These are phyloP conservation scores for Stipa capillata DNA, from an alignment of 176 grass and related monocot genomes.

Conservation along the genomic window DNA sequence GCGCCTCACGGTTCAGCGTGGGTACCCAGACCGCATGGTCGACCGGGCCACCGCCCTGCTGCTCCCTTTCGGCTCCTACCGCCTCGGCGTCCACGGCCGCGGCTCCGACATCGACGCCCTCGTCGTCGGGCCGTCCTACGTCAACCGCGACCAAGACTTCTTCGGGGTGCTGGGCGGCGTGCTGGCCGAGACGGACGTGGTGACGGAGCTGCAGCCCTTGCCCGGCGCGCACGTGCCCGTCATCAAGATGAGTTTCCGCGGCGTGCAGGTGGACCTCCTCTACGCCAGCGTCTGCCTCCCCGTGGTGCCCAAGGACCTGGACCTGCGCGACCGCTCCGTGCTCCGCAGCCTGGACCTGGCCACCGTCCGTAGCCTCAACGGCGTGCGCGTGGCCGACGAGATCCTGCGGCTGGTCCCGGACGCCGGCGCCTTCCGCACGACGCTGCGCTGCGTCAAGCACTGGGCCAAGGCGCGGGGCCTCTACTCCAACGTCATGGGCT, in stretches of 20 bases:
- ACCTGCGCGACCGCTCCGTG: conserved; percentile 46
- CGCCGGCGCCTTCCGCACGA: conserved; percentile 51
- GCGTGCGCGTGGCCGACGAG: conserved; percentile 59
- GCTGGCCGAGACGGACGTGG: conserved; percentile 40
- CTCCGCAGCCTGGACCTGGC: conserved; percentile 50
- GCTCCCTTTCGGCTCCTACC: conserved; percentile 73
- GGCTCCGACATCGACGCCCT: conserved; percentile 77
- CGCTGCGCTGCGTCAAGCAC: conserved; percentile 65
- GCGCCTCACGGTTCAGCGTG: conserved; percentile 42
- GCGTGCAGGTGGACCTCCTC: conserved; percentile 74
- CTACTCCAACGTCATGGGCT: conserved; percentile 75
- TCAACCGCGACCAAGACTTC: conserved; percentile 57
- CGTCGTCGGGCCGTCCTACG: conserved; percentile 68
- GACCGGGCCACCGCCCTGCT: conserved; percentile 62
- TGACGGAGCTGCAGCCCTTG: conserved; percentile 58
- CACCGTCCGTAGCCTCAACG: conserved; percentile 62
- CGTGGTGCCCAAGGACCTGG: conserved; percentile 46
- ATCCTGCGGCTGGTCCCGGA: conserved; percentile 68
- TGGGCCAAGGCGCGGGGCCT: conserved; percentile 68
- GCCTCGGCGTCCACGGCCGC: conserved; percentile 70
- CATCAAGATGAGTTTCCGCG: conserved; percentile 55
- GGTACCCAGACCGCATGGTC: conserved; percentile 52
- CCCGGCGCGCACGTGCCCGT: conserved; percentile 76
- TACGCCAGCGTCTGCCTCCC: conserved; percentile 50
- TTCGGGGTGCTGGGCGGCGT: conserved; percentile 42